These are phyloP conservation scores for Calcarisporium arbuscula DNA, from an alignment of 2,329 filamentous ascomycete genomes.

Conservation along the genomic window DNA sequence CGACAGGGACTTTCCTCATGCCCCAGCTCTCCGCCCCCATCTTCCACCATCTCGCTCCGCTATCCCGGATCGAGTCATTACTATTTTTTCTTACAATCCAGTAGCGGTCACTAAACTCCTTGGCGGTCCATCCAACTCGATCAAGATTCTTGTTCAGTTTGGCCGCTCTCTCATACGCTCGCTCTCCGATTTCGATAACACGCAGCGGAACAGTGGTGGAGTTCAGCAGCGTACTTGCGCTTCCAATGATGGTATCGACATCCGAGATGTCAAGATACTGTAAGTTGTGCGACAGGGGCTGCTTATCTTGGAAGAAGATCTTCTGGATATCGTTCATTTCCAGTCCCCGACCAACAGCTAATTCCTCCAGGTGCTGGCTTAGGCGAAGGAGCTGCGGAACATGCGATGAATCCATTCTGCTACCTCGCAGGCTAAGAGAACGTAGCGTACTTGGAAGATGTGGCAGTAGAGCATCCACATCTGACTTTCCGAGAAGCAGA, in stretches of 20 bases:
- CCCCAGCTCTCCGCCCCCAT: constrained; percentile 82
- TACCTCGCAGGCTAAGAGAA: constrained; percentile 71
- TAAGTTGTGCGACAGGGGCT: constrained; percentile 48
- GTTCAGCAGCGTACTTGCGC: constrained; percentile 54
- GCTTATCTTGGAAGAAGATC: constrained; percentile 50
- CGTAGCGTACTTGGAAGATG: constrained; percentile 59
- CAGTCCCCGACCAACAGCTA: constrained; percentile 65
- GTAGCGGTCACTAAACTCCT: constrained; percentile 59
- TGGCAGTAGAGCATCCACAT: constrained; percentile 60
- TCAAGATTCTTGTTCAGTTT: constrained; percentile 56
- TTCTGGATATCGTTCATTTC: constrained; percentile 58
- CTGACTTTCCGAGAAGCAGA: constrained; percentile 60
- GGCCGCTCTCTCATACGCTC: constrained; percentile 57
- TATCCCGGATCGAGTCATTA: constrained; percentile 26
- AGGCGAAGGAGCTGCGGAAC: constrained; percentile 57
- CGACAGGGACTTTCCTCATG: constrained; percentile 87
- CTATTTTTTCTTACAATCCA: constrained; percentile 57
- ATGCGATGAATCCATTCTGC: constrained; percentile 60
- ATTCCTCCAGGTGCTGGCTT: constrained; percentile 65
- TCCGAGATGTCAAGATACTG: constrained; percentile 74
- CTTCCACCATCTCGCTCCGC: constrained; percentile 65
- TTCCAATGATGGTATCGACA: constrained; percentile 47
- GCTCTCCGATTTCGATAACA: constrained; percentile 68
- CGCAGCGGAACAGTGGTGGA: constrained; percentile 60
- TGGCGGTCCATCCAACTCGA: constrained; percentile 62